Base-by-base conservation (phyloP, 345 rosid species). In the Salix udensis region DNA sequence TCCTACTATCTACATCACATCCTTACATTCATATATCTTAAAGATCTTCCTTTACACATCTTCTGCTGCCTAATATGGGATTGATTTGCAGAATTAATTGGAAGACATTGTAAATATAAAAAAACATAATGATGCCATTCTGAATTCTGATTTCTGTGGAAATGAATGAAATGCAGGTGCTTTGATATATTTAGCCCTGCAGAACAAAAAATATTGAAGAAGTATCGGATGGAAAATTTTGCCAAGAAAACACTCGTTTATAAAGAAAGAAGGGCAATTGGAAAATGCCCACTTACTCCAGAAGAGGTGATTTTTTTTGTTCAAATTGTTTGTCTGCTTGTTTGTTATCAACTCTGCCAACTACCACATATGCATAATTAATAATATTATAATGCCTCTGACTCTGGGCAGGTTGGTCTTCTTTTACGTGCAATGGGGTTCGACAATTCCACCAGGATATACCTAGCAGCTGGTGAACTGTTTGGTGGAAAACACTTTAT, bases 401-500 rank as follows among this genome's bases (percentile, higher is more conserved):
- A 26, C 30, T 34, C 68, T 58, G 58, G 87, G 83, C 88, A 96
- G 98, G 99, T 96, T 81, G 98, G 97, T 70, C 94, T 94, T 80
- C 81, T 94, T 79, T 84, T 96, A 78, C 92, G 82, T 74, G 97
- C 97, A 67, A 87, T 94, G 97, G 93, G 92, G 30, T 96, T 96
- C 70, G 91, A 89, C 85, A 94, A 96, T 86, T 84, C 98, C 78
- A 91, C 98, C 66, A 84, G 91, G 81, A 91, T 96, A 84, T 92
- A 90, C 83, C 82, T 96, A 82, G 99, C 99, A 65, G 97, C 99
- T 39, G 98, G 99, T 70, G 97, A 94, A 61, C 82, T 96, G 74
- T 94, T 92, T 87, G 99, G 99, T 67, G 99, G 98, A 71, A 92
- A 94, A 80, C 76, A 86, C 77, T 96, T 92, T 79, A 90, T 94